Conservation (phyloP, 805 yeast genomes). For the Clavispora santaluciae region DNA sequence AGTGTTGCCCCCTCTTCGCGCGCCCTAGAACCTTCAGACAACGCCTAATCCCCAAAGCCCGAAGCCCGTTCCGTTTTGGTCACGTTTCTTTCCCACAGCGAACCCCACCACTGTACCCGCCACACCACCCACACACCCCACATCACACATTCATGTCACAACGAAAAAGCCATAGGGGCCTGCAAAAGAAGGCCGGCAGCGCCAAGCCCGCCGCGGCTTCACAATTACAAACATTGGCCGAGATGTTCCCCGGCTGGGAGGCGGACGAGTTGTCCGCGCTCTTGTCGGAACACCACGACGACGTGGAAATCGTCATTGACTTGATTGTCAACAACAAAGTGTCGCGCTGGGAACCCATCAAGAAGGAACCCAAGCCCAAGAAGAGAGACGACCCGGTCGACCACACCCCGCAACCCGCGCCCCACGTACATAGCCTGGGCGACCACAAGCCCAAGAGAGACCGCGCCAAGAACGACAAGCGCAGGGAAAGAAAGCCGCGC, state of each 20-base stretch:
- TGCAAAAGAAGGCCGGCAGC: constrained; percentile 8
- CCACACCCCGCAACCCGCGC: background rate
- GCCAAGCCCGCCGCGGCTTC: constrained; percentile 7
- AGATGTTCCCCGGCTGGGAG: constrained; percentile 94
- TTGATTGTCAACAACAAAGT: constrained; percentile 89
- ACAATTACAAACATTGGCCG: constrained; percentile 56
- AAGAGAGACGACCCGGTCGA: constrained; percentile 30
- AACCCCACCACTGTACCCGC: background rate
- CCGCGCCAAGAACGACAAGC: constrained; percentile 12
- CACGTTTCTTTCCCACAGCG: background rate
- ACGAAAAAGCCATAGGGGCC: constrained; percentile 14
- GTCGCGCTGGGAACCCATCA: constrained; percentile 90
- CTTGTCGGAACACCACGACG: constrained; percentile 66
- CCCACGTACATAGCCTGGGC: constrained; percentile 6
- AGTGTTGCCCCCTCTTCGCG: background rate
- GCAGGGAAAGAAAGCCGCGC: constrained; percentile 11
- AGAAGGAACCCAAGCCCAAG: constrained; percentile 52
- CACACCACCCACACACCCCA: background rate
- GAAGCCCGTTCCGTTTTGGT: background rate
- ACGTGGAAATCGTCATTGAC: constrained; percentile 75
- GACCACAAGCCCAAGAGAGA: constrained; percentile 11
- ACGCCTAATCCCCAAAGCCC: background rate
- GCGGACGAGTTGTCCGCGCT: constrained; percentile 74
- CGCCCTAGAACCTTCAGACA: background rate
- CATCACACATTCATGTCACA: constrained; percentile 12